Evolutionary conservation across 257 asterid genomes (phyloP).

Genomic region (Fraxinus cuspidata): DNA sequence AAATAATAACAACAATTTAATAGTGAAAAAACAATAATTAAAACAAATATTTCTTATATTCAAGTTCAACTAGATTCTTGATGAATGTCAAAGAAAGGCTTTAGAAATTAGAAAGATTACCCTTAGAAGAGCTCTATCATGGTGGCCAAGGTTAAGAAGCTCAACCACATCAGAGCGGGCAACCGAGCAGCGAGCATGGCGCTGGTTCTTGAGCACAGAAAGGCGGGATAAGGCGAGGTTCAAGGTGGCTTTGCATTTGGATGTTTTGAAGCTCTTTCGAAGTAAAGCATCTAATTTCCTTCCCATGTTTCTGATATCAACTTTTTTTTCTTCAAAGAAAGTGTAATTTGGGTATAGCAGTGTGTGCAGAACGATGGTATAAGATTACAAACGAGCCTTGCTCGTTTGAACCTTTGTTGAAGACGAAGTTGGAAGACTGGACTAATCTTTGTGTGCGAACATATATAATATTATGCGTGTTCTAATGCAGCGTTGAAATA

Average conservation of each 20-base stretch:
- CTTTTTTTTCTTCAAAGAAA: not conserved
- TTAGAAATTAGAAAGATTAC: slow-evolving; percentile 29
- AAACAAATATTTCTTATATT: no score
- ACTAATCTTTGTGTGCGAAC: not conserved
- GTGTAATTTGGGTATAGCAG: not conserved
- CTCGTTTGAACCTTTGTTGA: slow-evolving; percentile 58
- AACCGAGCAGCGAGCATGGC: slow-evolving; percentile 59
- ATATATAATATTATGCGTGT: not conserved
- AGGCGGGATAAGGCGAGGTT: slow-evolving; percentile 65
- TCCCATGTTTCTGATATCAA: slow-evolving; percentile 46
- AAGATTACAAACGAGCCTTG: slow-evolving; percentile 37
- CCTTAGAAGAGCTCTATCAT: slow-evolving; percentile 80
- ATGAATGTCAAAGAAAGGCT: not conserved
- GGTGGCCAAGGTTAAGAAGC: slow-evolving; percentile 52
- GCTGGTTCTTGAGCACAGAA: slow-evolving; percentile 72
- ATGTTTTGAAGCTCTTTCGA: slow-evolving; percentile 44
- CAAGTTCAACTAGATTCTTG: not conserved
- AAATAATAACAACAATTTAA: not conserved
- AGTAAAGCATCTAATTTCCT: slow-evolving; percentile 69
- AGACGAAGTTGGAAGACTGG: slow-evolving; percentile 33
- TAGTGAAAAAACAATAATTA: no score
- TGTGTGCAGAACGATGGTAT: not conserved
- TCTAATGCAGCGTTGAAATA: not conserved
- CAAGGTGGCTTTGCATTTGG: slow-evolving; percentile 49
- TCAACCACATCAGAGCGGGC: slow-evolving; percentile 71